Base-by-base conservation (phyloP, 2,329 filamentous ascomycete species). In the Ophiostoma perfectum region DNA sequence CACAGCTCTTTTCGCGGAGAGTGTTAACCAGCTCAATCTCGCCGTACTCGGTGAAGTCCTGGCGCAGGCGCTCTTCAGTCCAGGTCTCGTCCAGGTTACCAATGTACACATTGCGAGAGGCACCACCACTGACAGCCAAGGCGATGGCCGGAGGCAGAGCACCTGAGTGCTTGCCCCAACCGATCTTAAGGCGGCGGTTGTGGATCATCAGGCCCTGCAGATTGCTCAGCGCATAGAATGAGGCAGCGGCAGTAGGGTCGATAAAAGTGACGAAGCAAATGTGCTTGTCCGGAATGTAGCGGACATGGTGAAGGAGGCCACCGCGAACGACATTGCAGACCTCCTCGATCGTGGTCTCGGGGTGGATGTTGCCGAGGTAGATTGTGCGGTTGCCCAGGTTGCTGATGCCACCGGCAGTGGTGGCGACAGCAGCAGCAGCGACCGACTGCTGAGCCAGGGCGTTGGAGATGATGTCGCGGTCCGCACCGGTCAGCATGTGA, bases 211-310 rank as follows among this genome's bases (percentile, higher is more conserved):
- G 82, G 38, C 95, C 95, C 78, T 99, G 95, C 41, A 99, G 83
- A 80, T 98, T 98, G 85, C 93, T 97, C 70, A 99, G 83, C 58
- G 95, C 95, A 75, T 97, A 99, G 82, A 99, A 99, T 0, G 94
- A 97, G 55, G 95, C 95, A 38, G 95, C 95, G 3, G 95, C 96
- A 38, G 95, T 99, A 8, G 95, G 95, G 76, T 99, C 95, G 78
- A 99, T 98, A 80, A 99, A 99, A 1, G 95, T 99, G 69, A 99
- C 95, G 77, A 99, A 99, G 84, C 95, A 99, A 74, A 99, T 99
- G 81, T 99, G 95, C 86, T 99, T 99, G 82, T 99, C 95, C 6
- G 95, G 95, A 74, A 99, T 99, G 80, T 98, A 99, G 74, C 95
- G 92, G 78, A 99, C 96, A 79, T 99, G 95, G 79, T 99, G 95